Conservation (phyloP, 257 asterid genomes). For the Forsythia suspensa region DNA sequence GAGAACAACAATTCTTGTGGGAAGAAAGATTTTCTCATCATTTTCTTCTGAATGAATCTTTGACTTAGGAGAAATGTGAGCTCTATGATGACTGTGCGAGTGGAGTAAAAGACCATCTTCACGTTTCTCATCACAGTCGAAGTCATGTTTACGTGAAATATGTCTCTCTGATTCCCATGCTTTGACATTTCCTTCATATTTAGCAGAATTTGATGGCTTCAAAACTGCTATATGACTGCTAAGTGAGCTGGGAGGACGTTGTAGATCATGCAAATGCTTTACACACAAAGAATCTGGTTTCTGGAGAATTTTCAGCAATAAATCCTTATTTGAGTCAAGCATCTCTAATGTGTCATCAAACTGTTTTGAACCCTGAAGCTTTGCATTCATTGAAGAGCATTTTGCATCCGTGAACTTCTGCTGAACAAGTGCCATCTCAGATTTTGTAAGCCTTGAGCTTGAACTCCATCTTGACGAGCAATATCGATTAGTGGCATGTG, state of each 20-base stretch:
- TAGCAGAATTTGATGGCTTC: slow-evolving; percentile 48
- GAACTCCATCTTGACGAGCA: slow-evolving; percentile 65
- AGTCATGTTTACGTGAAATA: slow-evolving; percentile 29
- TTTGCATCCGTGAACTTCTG: slow-evolving; percentile 57
- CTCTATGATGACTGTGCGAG: slow-evolving; percentile 38
- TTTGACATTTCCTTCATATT: slow-evolving; percentile 46
- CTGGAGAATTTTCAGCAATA: slow-evolving; percentile 48
- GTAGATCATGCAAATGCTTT: slow-evolving; percentile 51
- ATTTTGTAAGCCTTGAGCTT: slow-evolving; percentile 45
- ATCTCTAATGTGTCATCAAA: slow-evolving; percentile 48
- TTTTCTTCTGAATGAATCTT: slow-evolving; percentile 39
- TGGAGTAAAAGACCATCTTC: slow-evolving; percentile 77
- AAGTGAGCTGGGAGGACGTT: slow-evolving; percentile 44
- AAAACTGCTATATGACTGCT: slow-evolving; percentile 50
- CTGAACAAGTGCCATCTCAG: slow-evolving; percentile 55
- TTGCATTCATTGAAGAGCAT: slow-evolving; percentile 44
- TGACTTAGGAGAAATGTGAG: slow-evolving; percentile 38
- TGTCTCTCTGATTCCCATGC: slow-evolving; percentile 49
- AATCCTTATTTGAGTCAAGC: slow-evolving; percentile 53
- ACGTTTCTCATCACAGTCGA: slow-evolving; percentile 48
- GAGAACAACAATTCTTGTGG: slow-evolving; percentile 80
- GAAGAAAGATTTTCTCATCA: slow-evolving; percentile 38
- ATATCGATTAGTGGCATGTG: slow-evolving; percentile 62
- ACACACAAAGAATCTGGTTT: slow-evolving; percentile 44
- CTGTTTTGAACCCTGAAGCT: slow-evolving; percentile 51